Evolutionary conservation across 202 grass and related monocot species (phyloP), one percentile per base, ranked within the genome.

Genomic region (Panicum virgatum): DNA sequence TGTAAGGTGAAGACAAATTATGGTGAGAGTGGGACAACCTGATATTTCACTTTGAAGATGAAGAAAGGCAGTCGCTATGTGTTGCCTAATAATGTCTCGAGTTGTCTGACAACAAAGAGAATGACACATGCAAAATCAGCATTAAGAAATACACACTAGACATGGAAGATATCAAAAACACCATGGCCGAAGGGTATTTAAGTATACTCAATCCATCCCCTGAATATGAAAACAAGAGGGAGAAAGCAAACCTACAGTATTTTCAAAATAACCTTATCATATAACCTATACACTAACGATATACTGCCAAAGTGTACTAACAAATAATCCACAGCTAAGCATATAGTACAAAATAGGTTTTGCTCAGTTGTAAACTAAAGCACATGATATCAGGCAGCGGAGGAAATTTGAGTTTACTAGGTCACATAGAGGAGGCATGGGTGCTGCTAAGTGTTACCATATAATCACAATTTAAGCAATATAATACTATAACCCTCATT

Each of bases 11-110:
- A 82, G 40, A 81, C n/a, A 80, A 85, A 75, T 12, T 46, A 38
- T 13, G 16, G 36, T 84, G 71, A 36, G 47, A 82, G 52, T 83
- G 26, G 32, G 16, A 38, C 38, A 51, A 99, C 96, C 96, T 99
- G 93, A 92, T 86, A 96, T 89, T 86, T 96, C 96, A 87, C 23
- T 78, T 62, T 92, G 93, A 83, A 99, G 96, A 90, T 94, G 85
- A 83, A 83, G 76, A 79, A 99, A 99, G 16, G 78, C 79, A 80
- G 80, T 85, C 62, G 83, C 84, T 62, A 99, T 96, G 79, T 94
- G 90, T 75, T 92, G 91, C 88, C 43, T 91, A 66, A 99, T 87
- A 82, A 92, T 96, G 80, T 87, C 90, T 57, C 91, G 88, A 74
- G 87, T 89, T 84, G 93, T 88, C 96, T 99, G 88, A 76, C 8